Evolutionary conservation across 495 filamentous ascomycete genomes (phyloP).

Genomic region (Penicillium alfredii): DNA sequence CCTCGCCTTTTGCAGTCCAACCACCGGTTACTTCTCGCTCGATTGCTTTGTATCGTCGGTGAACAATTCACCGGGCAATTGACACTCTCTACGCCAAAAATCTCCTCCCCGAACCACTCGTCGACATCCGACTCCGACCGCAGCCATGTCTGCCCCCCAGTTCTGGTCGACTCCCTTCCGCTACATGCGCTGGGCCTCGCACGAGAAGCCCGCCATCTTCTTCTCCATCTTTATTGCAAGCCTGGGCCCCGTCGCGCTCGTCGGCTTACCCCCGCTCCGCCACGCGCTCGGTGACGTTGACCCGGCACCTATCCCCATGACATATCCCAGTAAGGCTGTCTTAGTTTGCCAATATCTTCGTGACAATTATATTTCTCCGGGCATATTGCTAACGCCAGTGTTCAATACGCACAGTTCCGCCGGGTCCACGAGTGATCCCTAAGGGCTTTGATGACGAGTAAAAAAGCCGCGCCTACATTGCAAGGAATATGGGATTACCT

Average conservation of each 20-base stretch:
- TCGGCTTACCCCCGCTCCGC: conserved; percentile 64
- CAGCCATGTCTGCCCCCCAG: conserved; percentile 60
- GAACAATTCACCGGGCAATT: background rate
- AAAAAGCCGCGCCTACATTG: conserved; percentile 16
- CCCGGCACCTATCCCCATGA: conserved; percentile 66
- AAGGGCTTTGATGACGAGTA: conserved; percentile 70
- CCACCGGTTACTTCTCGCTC: conserved; percentile 3
- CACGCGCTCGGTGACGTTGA: conserved; percentile 63
- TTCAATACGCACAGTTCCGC: conserved; percentile 54
- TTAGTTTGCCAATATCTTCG: no score
- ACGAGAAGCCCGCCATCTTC: conserved; percentile 83
- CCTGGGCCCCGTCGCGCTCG: conserved; percentile 62
- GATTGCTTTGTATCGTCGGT: background rate
- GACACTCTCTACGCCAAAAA: conserved; percentile 10
- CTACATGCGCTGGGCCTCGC: conserved; percentile 80
- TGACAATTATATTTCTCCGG: no score
- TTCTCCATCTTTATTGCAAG: conserved; percentile 69
- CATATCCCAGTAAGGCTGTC: conserved; percentile 77
- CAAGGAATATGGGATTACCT: no score
- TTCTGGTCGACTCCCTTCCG: conserved; percentile 79
- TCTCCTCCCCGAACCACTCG: conserved; percentile 11
- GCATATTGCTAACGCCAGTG: conserved; percentile 4
- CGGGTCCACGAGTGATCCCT: conserved; percentile 63
- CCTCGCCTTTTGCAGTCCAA: conserved; percentile 7
- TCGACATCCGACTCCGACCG: conserved; percentile 13